Evolutionary conservation across 2,329 filamentous ascomycete species (phyloP).

Genomic region (Aureobasidium sp.): DNA sequence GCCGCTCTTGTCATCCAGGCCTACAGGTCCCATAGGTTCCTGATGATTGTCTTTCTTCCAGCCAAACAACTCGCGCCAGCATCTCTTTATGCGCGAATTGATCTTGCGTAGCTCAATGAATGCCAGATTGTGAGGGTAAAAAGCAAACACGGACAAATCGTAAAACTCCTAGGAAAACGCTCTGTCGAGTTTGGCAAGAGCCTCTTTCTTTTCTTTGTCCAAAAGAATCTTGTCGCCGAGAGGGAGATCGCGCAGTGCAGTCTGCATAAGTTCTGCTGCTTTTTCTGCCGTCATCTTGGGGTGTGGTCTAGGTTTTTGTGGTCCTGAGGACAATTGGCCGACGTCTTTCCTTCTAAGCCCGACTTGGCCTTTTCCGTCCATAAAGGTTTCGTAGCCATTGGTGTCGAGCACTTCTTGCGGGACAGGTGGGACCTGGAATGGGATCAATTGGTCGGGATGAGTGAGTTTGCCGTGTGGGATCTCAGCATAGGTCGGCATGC

Average conservation of each 20-base stretch:
- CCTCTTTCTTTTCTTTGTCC: constrained; percentile 38
- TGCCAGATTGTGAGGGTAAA: neutral
- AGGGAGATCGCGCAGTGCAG: constrained; percentile 40
- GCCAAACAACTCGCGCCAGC: neutral
- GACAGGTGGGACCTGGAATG: constrained; percentile 22
- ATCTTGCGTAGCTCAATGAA: neutral
- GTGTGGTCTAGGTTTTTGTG: constrained; percentile 16
- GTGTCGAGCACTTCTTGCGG: constrained; percentile 43
- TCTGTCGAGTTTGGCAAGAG: constrained; percentile 40
- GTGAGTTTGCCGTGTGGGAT: constrained; percentile 15
- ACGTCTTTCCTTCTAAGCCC: constrained; percentile 37
- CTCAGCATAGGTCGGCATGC: constrained; percentile 10
- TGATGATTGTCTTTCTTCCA: neutral
- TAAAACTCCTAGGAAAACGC: constrained; percentile 16
- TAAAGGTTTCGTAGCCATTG: constrained; percentile 44
- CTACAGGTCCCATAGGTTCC: neutral
- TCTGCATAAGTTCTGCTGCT: constrained; percentile 42
- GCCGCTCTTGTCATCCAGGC: too few relatives aligned
- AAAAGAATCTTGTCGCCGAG: constrained; percentile 30
- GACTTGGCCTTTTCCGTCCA: constrained; percentile 43
- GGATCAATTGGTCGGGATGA: constrained; percentile 8
- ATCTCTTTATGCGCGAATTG: neutral
- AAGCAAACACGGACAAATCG: neutral
- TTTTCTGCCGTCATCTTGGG: constrained; percentile 32
- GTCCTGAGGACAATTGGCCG: neutral